phyloP scores from a whole-genome alignment of 2,329 filamentous ascomycete genomes.

The Amauroascus niger region DNA sequence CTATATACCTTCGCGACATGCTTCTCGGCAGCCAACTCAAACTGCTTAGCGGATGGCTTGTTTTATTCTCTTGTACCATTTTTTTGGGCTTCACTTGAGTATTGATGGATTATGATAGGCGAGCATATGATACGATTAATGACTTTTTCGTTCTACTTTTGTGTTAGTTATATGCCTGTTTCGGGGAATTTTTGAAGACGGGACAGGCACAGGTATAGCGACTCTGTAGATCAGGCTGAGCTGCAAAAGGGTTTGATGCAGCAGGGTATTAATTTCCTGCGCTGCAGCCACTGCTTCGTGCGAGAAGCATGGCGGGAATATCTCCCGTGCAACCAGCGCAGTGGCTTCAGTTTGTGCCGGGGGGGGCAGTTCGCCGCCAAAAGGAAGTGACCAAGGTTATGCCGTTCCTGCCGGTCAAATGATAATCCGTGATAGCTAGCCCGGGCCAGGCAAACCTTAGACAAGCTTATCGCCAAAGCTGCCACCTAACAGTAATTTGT shows the following conservation, averaged over 20 bases:
- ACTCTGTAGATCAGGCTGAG: background rate
- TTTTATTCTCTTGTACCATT: background rate
- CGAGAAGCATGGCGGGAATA: too few species aligned
- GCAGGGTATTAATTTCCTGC: background rate
- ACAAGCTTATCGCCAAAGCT: slow-evolving; percentile 7
- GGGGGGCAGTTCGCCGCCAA: background rate
- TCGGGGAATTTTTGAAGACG: background rate
- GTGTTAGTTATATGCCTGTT: background rate
- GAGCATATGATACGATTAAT: background rate
- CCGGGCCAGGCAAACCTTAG: background rate
- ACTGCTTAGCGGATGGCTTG: background rate
- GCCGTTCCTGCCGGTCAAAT: background rate
- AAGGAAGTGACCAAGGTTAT: too few species aligned
- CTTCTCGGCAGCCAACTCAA: background rate
- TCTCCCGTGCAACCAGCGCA: too few species aligned
- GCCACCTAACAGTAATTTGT: slow-evolving; percentile 5
- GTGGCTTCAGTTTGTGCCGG: too few species aligned
- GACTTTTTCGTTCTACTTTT: background rate
- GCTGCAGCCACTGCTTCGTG: background rate
- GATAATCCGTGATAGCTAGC: slow-evolving; percentile 3
- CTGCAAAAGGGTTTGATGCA: background rate
- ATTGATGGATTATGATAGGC: background rate
- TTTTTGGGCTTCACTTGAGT: background rate
- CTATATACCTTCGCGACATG: slow-evolving; percentile 5
- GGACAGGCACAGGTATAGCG: background rate